Conservation (phyloP, 2,329 filamentous ascomycete genomes). For the Aquanectria penicillioides region DNA sequence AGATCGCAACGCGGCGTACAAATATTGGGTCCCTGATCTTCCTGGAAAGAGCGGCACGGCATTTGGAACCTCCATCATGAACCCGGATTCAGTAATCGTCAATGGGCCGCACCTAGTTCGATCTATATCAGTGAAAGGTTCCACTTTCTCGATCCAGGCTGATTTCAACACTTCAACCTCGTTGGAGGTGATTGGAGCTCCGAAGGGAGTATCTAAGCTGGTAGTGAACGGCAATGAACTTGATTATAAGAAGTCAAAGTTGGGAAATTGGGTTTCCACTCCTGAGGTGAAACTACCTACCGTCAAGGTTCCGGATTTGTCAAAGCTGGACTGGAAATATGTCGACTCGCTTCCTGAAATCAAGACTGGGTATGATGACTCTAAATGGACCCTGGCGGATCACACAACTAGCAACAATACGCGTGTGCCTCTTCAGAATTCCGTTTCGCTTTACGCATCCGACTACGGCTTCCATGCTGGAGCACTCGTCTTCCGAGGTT, state of each 20-base stretch:
- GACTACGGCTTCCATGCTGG: slow-evolving; percentile 82
- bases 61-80: slow-evolving; percentile 49
- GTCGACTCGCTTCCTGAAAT: slow-evolving; percentile 79
- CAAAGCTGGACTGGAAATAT: slow-evolving; percentile 72
- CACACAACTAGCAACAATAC: slow-evolving; percentile 70
- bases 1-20: slow-evolving; percentile 74
- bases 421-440: slow-evolving; percentile 64
- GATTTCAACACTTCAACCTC: slow-evolving; percentile 77
- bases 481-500: slow-evolving; percentile 74
- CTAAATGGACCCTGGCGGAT: slow-evolving; percentile 70
- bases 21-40: slow-evolving; percentile 73
- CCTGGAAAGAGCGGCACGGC: slow-evolving; percentile 45
- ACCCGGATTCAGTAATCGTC: slow-evolving; percentile 55
- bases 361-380: slow-evolving; percentile 72
- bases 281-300: slow-evolving; percentile 64
- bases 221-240: slow-evolving; percentile 52
- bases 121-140: slow-evolving; percentile 64
- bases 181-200: slow-evolving; percentile 75
- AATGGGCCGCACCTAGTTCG: slow-evolving; percentile 73
- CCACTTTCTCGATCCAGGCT: slow-evolving; percentile 70
- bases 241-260: slow-evolving; percentile 48
- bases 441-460: slow-evolving; percentile 72
- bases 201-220: slow-evolving; percentile 57
- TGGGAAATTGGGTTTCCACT: slow-evolving; percentile 59
- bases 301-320: slow-evolving; percentile 64